Percentiles rank a stretch among this genome's conserved stretches.
phyloP scores from a whole-genome alignment of 2,329 filamentous ascomycete genomes.

The Chrysoporthe puriensis region DNA sequence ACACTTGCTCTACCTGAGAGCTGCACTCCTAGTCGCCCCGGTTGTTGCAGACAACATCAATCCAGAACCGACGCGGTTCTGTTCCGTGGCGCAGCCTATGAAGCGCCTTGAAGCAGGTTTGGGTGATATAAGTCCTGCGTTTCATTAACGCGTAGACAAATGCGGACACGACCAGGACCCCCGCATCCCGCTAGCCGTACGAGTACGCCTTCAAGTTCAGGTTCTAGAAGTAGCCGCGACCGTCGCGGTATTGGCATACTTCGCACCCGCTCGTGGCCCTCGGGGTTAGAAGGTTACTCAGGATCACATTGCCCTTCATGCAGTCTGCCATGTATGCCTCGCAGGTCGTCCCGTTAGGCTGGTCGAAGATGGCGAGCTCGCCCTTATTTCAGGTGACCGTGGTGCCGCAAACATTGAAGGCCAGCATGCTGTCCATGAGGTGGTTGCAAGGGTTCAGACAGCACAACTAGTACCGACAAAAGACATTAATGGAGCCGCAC shows the following conservation, averaged over 20 bases:
- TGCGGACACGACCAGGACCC: slow-evolving; percentile 48
- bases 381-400: slow-evolving; percentile 40
- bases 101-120: too few species aligned
- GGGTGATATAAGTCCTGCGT: too few species aligned
- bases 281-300: slow-evolving; percentile 62
- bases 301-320: slow-evolving; percentile 49
- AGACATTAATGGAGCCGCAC: too few species aligned
- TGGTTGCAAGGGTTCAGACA: slow-evolving; percentile 67
- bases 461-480: slow-evolving; percentile 64
- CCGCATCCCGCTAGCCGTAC: slow-evolving; percentile 66
- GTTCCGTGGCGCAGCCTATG: too few species aligned
- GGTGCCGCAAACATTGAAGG: slow-evolving; percentile 51
- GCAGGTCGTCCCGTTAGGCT: slow-evolving; percentile 58
- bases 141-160: slow-evolving; percentile 54
- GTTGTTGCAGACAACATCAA: too few species aligned
- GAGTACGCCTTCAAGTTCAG: slow-evolving; percentile 64
- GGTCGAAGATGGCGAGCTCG: slow-evolving; percentile 59
- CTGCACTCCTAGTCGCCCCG: too few species aligned
- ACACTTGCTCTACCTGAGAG: too few species aligned
- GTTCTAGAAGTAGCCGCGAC: slow-evolving; percentile 62
- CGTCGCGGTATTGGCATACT: slow-evolving; percentile 63
- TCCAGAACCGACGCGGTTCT: too few species aligned
- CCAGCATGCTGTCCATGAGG: slow-evolving; percentile 59
- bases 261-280: slow-evolving; percentile 57
- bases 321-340: slow-evolving; percentile 58